Conservation (phyloP, 2,329 filamentous ascomycete genomes). For the Lachnellula subtilissima region DNA sequence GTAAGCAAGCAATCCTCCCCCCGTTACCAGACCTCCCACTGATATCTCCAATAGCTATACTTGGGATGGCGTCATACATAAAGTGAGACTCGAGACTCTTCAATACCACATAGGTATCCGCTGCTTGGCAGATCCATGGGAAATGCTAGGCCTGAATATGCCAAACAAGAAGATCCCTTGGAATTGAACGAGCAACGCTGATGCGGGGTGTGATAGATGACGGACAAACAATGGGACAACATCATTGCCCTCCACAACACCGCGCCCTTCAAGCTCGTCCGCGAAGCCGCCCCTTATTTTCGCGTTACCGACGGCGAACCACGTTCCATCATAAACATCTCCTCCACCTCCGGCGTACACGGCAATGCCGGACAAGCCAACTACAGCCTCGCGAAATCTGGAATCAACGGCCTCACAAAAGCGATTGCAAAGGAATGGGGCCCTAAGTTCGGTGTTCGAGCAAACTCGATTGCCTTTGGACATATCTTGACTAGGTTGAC, state of each 20-base stretch:
- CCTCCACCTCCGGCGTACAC: conserved; percentile 73
- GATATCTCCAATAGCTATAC: conserved; percentile 51
- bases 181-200: too few relatives aligned
- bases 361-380: conserved; percentile 91
- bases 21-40: not conserved
- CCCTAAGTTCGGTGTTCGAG: conserved; percentile 72
- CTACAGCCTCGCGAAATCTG: conserved; percentile 81
- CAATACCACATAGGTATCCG: conserved; percentile 12
- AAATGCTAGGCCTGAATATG: conserved; percentile 9
- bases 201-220: conserved; percentile 48
- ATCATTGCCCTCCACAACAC: conserved; percentile 81
- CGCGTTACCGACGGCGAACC: conserved; percentile 77
- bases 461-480: conserved; percentile 82
- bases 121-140: conserved; percentile 11
- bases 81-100: conserved; percentile 39
- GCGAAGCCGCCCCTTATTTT: conserved; percentile 80
- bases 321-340: conserved; percentile 78
- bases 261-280: conserved; percentile 77
- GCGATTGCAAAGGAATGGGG: conserved; percentile 93
- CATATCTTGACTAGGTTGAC: conserved; percentile 77
- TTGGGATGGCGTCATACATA: conserved; percentile 90
- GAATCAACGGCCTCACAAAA: conserved; percentile 77
- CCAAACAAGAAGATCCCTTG: not conserved
- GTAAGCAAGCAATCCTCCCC: conserved; percentile 1
- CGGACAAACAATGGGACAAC: conserved; percentile 86